Base-by-base conservation (phyloP, 768 basidiomycete species). In the Goffeauzyma gilvescens region DNA sequence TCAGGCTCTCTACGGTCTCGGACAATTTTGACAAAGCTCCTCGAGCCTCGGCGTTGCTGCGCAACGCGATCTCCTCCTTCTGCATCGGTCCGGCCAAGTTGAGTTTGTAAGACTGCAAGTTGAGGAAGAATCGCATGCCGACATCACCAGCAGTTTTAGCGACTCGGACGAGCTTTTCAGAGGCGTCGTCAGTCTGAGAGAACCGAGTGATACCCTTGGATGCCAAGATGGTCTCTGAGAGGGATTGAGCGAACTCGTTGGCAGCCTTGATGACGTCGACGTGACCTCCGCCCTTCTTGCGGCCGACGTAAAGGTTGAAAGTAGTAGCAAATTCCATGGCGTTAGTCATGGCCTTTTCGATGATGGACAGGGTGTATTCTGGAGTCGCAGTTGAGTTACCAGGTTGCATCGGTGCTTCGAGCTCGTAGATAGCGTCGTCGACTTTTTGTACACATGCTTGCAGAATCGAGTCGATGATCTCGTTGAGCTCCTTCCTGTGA, bases 251-350 rank as follows among this genome's bases (percentile, higher is more conserved):
- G 44, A 95, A 77, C 57, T 90, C 87, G 66, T 95, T 95, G 47
- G 90, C 85, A 37, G 80, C 76, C 66, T 93, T 93, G 70, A 98
- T 96, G 43, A 96, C 93, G 38, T 93, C 85, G 49, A 98, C 93
- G 58, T 95, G 76, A 41, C 93, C 84, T 7, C 89, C 93, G 24
- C 90, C 90, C 32, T 69, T 68, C 50, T 90, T 85, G 26, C 58
- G 58, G 47, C 76, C 73, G 17, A 96, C 73, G 65, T 83, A 84
- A 8, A 93, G 74, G 60, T 86, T 85, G 69, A 85, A 96, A 44
- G 86, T 71, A 14, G 81, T 82, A 8, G 90, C 93, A 56, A 98
- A 96, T 57, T 98, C 90, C 35, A 78, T 95, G 13, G 89, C 85
- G 54, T 81, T 90, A 62, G 82, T 89, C 59, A 80, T 68, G 1